Evolutionary conservation across 2,329 filamentous ascomycete species (phyloP).

Genomic region (Trichoderma hamatum): DNA sequence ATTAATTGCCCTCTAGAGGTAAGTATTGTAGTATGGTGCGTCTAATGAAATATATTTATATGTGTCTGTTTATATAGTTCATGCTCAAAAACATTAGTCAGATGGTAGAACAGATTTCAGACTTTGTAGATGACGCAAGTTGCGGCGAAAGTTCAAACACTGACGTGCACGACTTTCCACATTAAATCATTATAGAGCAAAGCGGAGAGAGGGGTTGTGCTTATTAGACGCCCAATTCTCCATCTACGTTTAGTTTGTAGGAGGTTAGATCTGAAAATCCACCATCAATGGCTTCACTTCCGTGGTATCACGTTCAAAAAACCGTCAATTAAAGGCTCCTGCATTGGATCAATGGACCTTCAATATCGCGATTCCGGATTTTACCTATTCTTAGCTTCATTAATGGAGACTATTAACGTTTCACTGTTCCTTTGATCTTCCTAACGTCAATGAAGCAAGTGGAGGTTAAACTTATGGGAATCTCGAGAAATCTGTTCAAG

Average conservation of each 20-base stretch:
- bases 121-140: slow-evolving; percentile 1
- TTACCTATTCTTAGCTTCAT: neutral
- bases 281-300: neutral
- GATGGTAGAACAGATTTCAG: neutral
- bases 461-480: neutral
- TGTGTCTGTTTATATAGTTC: neutral
- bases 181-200: neutral
- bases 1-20: neutral
- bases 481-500: neutral
- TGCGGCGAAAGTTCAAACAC: neutral
- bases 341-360: neutral
- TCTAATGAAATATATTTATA: neutral
- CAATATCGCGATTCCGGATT: neutral
- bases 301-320: neutral
- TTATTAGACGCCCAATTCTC: neutral
- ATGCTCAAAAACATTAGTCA: neutral
- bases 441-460: neutral
- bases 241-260: neutral
- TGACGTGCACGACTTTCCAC: slow-evolving; percentile 3
- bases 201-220: neutral
- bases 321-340: neutral
- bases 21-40: neutral
- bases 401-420: too few relatives aligned
- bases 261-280: neutral
- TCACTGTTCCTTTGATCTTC: neutral